Base-by-base conservation (phyloP, 352 stramenopile species). In the Phytopythium boreale region DNA sequence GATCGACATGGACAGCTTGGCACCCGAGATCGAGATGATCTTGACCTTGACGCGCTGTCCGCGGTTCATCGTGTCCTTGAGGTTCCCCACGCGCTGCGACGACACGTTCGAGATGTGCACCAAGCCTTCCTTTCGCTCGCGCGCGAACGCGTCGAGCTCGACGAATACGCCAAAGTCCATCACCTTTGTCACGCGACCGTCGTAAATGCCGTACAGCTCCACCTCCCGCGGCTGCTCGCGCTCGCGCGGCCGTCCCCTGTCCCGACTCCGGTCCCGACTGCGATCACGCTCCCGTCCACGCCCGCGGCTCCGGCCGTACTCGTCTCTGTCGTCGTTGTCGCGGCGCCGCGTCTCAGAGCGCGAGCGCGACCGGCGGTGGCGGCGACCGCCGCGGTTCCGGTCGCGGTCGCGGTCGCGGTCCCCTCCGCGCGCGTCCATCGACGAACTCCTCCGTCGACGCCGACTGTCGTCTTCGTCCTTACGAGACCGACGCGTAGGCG, bases 141-240 rank as follows among this genome's bases (percentile, higher is more conserved):
- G 67, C 17, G 66, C 59, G 26, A 87, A 79, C 2, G 83, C 73
- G 27, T 93, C 75, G 29, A 99, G 77, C 68, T 98, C 95, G 5
- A 99, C 95, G 75, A 99, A 98, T 26, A 97, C 87, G 11, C 97
- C 97, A 89, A 98, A 99, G 64, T 99, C 96, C 74, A 98, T 95
- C 27, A 98, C 80, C 65, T 98, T 98, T 61, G 80, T 84, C 20
- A 99, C 93, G 11, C 76, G 83, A 22, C 93, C 97, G 39, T 95
- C 82, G 68, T 99, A 99, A 66, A 99, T 99, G 43, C 82, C 75
- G 75, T 99, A 97, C 37, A 99, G 69, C 69, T 98, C 84, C 29
- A 96, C 53, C 34, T 82, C 66, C 14, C 71, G 41, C 58, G 69
- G 46, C 63, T 66, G 67, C 62, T 81, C 27, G 52, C 70, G 57